Percentiles rank a stretch among this genome's conserved stretches.
These are phyloP conservation scores for Acacia melanoxylon DNA, from an alignment of 306 rosid genomes.

Conservation along the genomic window DNA sequence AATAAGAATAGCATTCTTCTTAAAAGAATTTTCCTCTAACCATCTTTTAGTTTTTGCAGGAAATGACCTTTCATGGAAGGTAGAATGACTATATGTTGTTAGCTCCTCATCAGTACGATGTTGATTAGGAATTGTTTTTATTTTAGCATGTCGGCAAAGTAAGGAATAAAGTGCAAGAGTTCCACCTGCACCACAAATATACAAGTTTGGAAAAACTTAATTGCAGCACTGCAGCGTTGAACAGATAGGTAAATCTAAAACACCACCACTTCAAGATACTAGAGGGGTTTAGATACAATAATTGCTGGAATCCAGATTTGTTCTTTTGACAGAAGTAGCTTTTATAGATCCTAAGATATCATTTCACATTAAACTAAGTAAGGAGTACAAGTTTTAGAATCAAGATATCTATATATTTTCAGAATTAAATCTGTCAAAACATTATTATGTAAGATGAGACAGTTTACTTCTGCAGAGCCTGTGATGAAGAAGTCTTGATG, in stretches of 20 bases:
- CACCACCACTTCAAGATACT: not conserved
- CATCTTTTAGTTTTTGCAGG: conserved; percentile 77
- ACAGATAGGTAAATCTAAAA: not conserved
- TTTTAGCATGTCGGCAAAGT: conserved; percentile 89
- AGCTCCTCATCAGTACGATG: conserved; percentile 83
- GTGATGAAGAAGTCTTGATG: not conserved
- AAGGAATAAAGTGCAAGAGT: conserved; percentile 87
- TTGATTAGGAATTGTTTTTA: conserved; percentile 78
- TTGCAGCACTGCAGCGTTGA: conserved; percentile 5
- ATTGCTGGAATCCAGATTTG: not conserved
- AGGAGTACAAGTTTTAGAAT: not conserved
- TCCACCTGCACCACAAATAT: conserved; percentile 61
- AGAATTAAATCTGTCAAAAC: not conserved
- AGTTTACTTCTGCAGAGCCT: not conserved
- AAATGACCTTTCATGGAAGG: conserved; percentile 72
- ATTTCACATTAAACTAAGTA: not conserved
- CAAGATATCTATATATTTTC: conserved; percentile 20
- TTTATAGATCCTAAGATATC: not conserved
- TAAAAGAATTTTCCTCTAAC: conserved; percentile 56
- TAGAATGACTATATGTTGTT: conserved; percentile 82
- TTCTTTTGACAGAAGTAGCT: not conserved
- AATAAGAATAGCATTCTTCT: conserved; percentile 62
- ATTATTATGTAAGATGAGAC: conserved; percentile 9
- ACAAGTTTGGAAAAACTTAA: conserved; percentile 5
- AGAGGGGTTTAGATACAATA: conserved; percentile 10